Evolutionary conservation across 495 filamentous ascomycete species (phyloP).

Genomic region (Podospora conica): DNA sequence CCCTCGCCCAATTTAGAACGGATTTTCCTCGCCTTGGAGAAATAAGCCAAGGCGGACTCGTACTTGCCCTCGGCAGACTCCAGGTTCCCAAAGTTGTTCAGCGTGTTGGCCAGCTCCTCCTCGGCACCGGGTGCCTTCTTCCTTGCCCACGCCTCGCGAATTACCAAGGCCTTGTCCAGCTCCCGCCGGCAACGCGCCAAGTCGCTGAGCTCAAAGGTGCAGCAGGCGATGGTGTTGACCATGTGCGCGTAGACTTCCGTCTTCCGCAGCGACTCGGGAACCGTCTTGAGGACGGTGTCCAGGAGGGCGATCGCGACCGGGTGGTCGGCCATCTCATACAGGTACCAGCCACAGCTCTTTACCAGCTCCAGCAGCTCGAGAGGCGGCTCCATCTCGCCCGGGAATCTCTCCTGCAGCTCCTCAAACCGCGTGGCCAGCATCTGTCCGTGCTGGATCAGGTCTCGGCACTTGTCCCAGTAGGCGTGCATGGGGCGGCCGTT

Average conservation of each 20-base stretch:
- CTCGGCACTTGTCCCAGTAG: neutral
- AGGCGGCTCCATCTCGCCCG: neutral
- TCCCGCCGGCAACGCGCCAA: neutral
- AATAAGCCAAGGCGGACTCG: neutral
- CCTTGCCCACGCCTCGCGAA: neutral
- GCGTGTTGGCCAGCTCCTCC: constrained; percentile 1
- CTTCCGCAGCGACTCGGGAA: neutral
- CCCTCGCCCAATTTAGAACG: neutral
- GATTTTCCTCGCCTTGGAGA: neutral
- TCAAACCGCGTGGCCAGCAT: neutral
- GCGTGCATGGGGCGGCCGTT: neutral
- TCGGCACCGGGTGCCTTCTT: neutral
- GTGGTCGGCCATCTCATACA: neutral
- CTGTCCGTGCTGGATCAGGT: neutral
- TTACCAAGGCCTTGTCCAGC: neutral
- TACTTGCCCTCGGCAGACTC: constrained; percentile 1
- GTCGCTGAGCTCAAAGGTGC: constrained; percentile 1
- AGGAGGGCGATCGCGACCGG: neutral
- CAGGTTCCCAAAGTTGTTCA: neutral
- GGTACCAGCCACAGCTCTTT: neutral
- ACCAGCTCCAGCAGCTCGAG: neutral
- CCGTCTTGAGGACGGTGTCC: neutral
- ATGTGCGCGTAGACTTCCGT: neutral
- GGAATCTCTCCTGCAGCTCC: neutral
- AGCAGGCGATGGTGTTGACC: neutral